phyloP scores from a whole-genome alignment of 1,139 yeast genomes.

The Debaryomyces udenii region DNA sequence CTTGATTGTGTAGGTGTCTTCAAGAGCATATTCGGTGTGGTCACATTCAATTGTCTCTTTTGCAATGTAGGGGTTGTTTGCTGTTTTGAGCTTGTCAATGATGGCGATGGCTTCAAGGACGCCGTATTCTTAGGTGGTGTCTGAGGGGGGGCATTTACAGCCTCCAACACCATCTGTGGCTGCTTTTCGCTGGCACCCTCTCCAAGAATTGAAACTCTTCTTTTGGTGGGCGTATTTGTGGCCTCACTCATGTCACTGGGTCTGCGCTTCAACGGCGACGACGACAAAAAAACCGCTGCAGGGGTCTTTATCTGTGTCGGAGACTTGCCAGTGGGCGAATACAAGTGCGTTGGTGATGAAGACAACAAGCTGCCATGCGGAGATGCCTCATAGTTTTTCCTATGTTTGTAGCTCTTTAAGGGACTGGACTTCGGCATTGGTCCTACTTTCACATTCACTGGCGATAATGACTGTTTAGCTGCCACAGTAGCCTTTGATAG shows the following conservation, averaged over 20 bases:
- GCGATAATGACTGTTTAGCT: slow-evolving; percentile 45
- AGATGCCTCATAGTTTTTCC: slow-evolving; percentile 23
- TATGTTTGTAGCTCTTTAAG: slow-evolving; percentile 32
- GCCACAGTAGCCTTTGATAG: slow-evolving; percentile 49
- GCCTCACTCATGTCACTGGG: slow-evolving; percentile 16
- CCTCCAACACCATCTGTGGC: slow-evolving; percentile 46
- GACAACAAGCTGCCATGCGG: slow-evolving; percentile 25
- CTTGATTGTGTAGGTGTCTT: slow-evolving; percentile 43
- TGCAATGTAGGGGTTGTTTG: slow-evolving; percentile 42
- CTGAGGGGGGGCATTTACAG: slow-evolving; percentile 28
- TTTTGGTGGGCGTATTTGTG: slow-evolving; percentile 39
- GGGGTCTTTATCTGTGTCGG: slow-evolving; percentile 48
- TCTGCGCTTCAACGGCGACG: slow-evolving; percentile 33
- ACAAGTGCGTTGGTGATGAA: slow-evolving; percentile 38
- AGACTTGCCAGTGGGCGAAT: slow-evolving; percentile 45
- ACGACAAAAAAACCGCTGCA: slow-evolving; percentile 36
- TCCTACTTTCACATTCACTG: slow-evolving; percentile 21
- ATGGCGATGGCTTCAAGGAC: slow-evolving; percentile 42
- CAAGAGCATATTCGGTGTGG: slow-evolving; percentile 26
- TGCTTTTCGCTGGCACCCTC: slow-evolving; percentile 15
- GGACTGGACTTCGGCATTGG: slow-evolving; percentile 32
- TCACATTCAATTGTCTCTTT: slow-evolving; percentile 24
- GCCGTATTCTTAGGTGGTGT: slow-evolving; percentile 30
- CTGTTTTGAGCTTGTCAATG: slow-evolving; percentile 23
- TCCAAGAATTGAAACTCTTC: slow-evolving; percentile 23